Evolutionary conservation across 2,329 filamentous ascomycete genomes (phyloP), one percentile per base, ranked within the genome.

Genomic region (Monilinia polystroma): DNA sequence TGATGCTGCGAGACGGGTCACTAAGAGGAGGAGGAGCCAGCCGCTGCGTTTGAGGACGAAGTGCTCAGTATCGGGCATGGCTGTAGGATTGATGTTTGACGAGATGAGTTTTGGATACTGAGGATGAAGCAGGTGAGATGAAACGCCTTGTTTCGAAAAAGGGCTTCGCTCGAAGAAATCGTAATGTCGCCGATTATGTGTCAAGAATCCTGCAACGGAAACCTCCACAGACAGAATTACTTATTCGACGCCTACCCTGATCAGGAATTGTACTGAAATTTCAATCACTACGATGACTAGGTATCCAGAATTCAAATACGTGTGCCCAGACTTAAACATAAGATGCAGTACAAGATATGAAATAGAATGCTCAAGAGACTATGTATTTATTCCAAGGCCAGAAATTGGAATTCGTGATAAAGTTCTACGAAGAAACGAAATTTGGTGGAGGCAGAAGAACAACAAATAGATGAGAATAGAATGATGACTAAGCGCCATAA

Each of bases 1-100:
- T 5, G 14, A 12, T 32, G 41, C 51, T 1, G 51, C 56, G 52
- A 41, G n/a, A 14, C 41, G 52, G 20, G 62, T 64, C 4, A 64
- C 4, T 29, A 49, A 10, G 41, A 55, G 51, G 14, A 64, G 62
- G 10, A 64, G 10, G 8, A 64, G 51, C 62, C 62, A 64, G n/a
- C 51, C 51, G 41, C 51, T 56, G 29, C 62, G 62, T 64, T 57
- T 47, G 51, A 64, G 51, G 3, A 55, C 16, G n/a, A 45, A 45
- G 29, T 64, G 52, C 2, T 47, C 62, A 20, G 43, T 57, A 32
- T 23, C 10, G 10, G 59, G 32, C 45, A 45, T 63, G 59, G 47
- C 41, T 26, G 23, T 52, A n/a, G 49, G 18, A n/a, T n/a, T 35
- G 20, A 29, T 55, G 11, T 55, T 32, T 54, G n/a, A 8, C 32